Evolutionary conservation across 2,329 filamentous ascomycete genomes (phyloP), one percentile per base, ranked within the genome.

Genomic region (Sclerotiophoma versabilis): DNA sequence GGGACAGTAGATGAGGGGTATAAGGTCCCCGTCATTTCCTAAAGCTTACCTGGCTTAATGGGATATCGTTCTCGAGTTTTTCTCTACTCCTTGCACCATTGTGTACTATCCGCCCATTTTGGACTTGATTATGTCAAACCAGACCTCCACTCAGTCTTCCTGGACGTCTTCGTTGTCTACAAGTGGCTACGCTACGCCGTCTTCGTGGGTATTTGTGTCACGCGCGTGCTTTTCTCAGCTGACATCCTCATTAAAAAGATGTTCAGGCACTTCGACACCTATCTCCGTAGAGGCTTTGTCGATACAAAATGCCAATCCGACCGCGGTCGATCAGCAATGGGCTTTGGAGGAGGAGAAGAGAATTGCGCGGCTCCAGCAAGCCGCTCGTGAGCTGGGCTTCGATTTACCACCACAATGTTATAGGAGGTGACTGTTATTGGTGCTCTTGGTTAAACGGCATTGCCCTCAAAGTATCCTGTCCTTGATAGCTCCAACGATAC

Each of bases 401-500:
- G 41, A 52, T 26, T 22, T 56, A 12, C 53, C 48, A 14, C 36
- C 23, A 15, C 47, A 44, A 9, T 56, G 19, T 23, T 54, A 45
- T 9, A 45, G 20, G 17, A 49, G 39, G 11, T 49, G 29, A 49
- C 39, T 45, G 2, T 19, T 22, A 11, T 12, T 37, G 23, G 2
- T 11, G 10, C 17, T 12, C 1, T 32, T 15, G 25, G 17, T 5
- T 17, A 11, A 9, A 7, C 10, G 5, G 12, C 9, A n/a, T 5
- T 17, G 3, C 19, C 5, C 1, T 57, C 55, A 70, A 38, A 53
- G 33, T 55, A 74, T 67, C 14, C 64, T 69, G 22, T 64, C 61
- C 20, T 64, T 69, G 15, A 72, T 75, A 25, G 65, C 64, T n/a
- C 67, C 64, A 9, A 78, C 77, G 47, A 83, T 77, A 34, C 75